A percentile compares a stretch with the other conserved stretches of the same genome.
Evolutionary conservation across 208 protist genomes (phyloP).

Genomic region (Wallacemonas sp.): DNA sequence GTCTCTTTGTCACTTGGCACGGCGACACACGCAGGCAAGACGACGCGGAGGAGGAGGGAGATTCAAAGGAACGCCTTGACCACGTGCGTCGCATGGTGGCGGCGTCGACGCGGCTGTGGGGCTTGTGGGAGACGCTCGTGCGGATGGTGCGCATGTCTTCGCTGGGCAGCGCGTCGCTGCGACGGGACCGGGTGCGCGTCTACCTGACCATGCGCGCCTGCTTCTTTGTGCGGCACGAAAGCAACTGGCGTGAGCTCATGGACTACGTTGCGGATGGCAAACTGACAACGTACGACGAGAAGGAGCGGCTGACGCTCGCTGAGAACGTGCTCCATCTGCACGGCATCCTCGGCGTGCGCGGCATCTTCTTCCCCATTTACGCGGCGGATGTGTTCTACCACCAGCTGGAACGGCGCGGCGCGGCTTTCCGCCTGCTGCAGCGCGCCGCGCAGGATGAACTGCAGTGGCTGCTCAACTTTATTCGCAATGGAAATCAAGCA

Average conservation of each 20-base stretch:
- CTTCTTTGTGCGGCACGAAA: conserved; percentile 61
- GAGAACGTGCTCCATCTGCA: conserved; percentile 3
- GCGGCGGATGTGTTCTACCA: conserved; percentile 6
- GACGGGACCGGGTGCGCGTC: conserved; percentile 1
- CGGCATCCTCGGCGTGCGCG: background rate
- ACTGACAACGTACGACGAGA: background rate
- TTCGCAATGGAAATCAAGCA: conserved; percentile 23
- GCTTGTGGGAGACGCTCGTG: conserved; percentile 14
- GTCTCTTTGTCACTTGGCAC: background rate
- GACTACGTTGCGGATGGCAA: conserved; percentile 19
- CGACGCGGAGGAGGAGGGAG: too few relatives aligned
- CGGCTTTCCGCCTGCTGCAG: conserved; percentile 51
- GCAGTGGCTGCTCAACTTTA: conserved; percentile 38
- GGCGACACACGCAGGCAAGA: too few relatives aligned
- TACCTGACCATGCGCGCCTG: conserved; percentile 45
- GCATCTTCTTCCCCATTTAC: conserved; percentile 3
- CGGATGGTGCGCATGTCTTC: conserved; percentile 1
- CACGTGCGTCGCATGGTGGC: background rate
- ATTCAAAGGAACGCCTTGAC: background rate
- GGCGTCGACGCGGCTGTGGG: conserved; percentile 2
- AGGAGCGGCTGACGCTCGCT: background rate
- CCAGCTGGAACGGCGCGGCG: conserved; percentile 11
- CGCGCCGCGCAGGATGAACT: conserved; percentile 41
- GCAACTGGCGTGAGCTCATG: conserved; percentile 39
- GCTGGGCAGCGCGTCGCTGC: conserved; percentile 11